Conservation (phyloP, 305 asterid species). For the Solanum aculeatissimum region DNA sequence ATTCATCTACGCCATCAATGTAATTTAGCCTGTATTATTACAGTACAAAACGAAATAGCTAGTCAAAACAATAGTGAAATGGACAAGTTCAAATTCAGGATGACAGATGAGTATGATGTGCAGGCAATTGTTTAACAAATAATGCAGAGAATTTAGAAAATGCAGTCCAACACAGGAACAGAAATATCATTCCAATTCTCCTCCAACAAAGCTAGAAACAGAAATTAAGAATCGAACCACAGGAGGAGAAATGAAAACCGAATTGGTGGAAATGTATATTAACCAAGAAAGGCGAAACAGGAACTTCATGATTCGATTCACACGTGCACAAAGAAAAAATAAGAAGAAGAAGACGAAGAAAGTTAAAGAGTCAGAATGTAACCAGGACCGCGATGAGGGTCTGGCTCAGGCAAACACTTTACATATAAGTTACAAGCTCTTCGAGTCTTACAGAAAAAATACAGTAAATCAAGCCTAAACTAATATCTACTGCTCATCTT, state of each 20-base stretch:
- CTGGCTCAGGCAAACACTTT: not conserved
- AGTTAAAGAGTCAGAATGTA: not conserved
- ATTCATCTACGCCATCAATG: not conserved
- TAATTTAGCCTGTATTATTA: not conserved
- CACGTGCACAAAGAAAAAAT: not conserved
- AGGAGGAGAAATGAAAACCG: not conserved
- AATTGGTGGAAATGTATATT: not conserved
- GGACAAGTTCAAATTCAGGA: not conserved
- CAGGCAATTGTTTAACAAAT: too few relatives aligned
- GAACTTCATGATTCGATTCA: not conserved
- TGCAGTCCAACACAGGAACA: not conserved
- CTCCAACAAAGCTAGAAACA: not conserved
- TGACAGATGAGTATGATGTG: too few relatives aligned
- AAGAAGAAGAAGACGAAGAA: not conserved
- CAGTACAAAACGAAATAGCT: not conserved
- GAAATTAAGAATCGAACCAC: not conserved
- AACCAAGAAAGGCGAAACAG: not conserved
- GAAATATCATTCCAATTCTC: not conserved
- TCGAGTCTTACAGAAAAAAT: not conserved
- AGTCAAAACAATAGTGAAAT: not conserved
- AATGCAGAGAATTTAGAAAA: not conserved
- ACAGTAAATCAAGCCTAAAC: not conserved
- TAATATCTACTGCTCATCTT: not conserved
- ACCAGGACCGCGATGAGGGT: not conserved
- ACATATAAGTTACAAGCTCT: not conserved